Conservation (phyloP, 768 basidiomycete species). For the Leucogyrophana mollusca region DNA sequence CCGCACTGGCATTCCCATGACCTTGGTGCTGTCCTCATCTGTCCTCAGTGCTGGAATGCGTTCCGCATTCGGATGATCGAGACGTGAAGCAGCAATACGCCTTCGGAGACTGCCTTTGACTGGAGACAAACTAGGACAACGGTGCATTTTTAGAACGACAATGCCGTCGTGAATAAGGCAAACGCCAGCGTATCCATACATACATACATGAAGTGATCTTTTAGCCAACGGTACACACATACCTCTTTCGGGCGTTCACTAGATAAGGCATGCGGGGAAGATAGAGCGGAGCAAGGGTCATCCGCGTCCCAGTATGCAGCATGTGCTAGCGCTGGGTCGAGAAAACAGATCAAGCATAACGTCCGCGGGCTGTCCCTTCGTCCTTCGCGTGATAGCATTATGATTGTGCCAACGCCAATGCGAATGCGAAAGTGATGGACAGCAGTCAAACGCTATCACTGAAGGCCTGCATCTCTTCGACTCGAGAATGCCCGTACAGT, state of each 20-base stretch:
- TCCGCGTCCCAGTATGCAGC: slow-evolving; percentile 6
- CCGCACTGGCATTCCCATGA: slow-evolving; percentile 21
- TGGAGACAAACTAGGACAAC: slow-evolving; percentile 14
- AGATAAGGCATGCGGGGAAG: background rate
- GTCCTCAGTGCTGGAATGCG: too few species aligned
- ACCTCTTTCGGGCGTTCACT: background rate
- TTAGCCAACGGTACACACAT: too few species aligned
- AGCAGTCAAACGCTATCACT: too few species aligned
- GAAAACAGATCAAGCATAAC: background rate
- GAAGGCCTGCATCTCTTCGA: too few species aligned
- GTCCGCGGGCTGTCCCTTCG: slow-evolving; percentile 1
- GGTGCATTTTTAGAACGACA: slow-evolving; percentile 11
- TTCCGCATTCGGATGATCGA: slow-evolving; percentile 3
- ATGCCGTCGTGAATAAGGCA: slow-evolving; percentile 9
- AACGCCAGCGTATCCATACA: background rate
- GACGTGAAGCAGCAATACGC: slow-evolving; percentile 5
- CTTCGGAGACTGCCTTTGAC: slow-evolving; percentile 9
- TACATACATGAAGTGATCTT: background rate
- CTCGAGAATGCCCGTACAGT: slow-evolving; percentile 5
- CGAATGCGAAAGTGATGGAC: too few species aligned
- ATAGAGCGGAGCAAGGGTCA: background rate
- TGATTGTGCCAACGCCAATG: too few species aligned
- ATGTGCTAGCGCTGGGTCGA: slow-evolving; percentile 3
- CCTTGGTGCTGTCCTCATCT: background rate
- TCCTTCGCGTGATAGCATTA: too few species aligned